A percentile compares a stretch with the other conserved stretches of the same genome.
These are phyloP conservation scores for Schwanniomyces sp. DNA, from an alignment of 805 yeast genomes.

Conservation along the genomic window DNA sequence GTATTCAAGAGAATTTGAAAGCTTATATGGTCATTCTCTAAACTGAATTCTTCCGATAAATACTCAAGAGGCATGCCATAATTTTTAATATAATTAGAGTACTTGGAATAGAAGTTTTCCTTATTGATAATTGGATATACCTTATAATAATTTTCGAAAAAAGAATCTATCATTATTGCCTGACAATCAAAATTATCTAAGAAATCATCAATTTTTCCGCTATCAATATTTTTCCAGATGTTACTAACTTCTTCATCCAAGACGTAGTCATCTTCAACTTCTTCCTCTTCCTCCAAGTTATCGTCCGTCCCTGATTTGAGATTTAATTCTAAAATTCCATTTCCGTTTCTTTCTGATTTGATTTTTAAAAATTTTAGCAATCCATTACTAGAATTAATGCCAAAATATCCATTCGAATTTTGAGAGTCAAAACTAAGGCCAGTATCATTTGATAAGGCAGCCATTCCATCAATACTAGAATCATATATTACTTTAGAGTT, in stretches of 20 bases:
- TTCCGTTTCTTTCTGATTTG: slow-evolving; percentile 23
- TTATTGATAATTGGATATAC: slow-evolving; percentile 19
- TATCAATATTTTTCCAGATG: slow-evolving; percentile 13
- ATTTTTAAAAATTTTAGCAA: slow-evolving; percentile 48
- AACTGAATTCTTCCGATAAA: slow-evolving; percentile 3
- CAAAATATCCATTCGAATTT: slow-evolving; percentile 59
- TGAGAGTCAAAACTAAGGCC: slow-evolving; percentile 24
- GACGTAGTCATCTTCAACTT: slow-evolving; percentile 13
- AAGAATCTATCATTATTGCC: slow-evolving; percentile 10
- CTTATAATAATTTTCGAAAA: slow-evolving; percentile 16
- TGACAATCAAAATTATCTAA: slow-evolving; percentile 15
- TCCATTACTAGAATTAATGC: slow-evolving; percentile 61
- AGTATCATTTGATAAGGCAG: slow-evolving; percentile 45
- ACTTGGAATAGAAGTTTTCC: slow-evolving; percentile 13
- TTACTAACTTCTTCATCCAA: slow-evolving; percentile 16
- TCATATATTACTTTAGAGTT: slow-evolving; percentile 12
- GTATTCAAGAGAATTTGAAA: slow-evolving; percentile 16
- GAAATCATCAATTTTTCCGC: slow-evolving; percentile 17
- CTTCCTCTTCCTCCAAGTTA: slow-evolving; percentile 7
- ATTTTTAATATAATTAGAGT: slow-evolving; percentile 7
- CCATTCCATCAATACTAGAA: slow-evolving; percentile 59
- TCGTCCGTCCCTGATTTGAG: slow-evolving; percentile 8
- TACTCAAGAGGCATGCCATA: not conserved
- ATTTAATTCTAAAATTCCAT: slow-evolving; percentile 22
- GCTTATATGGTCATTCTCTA: slow-evolving; percentile 10